Evolutionary conservation across 2,329 filamentous ascomycete species (phyloP).

Genomic region (Paracoccidioides lutzii): DNA sequence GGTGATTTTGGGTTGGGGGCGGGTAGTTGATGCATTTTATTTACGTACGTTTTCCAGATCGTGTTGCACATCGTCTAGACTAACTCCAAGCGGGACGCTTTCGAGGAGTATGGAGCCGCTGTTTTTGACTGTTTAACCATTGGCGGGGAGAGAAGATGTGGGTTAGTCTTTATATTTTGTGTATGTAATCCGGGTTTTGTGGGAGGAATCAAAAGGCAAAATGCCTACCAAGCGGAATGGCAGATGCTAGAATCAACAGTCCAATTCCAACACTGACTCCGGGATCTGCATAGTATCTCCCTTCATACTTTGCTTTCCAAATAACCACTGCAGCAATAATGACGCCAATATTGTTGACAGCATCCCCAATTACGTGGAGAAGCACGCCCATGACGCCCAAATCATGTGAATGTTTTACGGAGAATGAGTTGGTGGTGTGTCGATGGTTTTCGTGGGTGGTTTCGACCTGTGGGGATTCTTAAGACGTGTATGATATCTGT

Average conservation of each 20-base stretch:
- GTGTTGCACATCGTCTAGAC: constrained; percentile 50
- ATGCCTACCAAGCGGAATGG: constrained; percentile 41
- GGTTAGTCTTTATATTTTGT: not conserved
- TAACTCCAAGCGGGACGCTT: constrained; percentile 48
- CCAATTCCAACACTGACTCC: constrained; percentile 56
- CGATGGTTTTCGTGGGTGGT: constrained; percentile 3
- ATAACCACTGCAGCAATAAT: constrained; percentile 57
- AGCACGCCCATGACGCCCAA: constrained; percentile 56
- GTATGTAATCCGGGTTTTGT: not conserved
- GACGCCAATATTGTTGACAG: constrained; percentile 62
- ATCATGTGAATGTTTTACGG: constrained; percentile 33
- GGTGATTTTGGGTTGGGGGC: not conserved
- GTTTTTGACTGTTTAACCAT: constrained; percentile 1
- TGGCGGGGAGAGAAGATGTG: not conserved
- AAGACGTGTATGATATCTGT: not conserved
- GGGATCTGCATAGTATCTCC: constrained; percentile 59
- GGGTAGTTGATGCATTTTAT: not conserved
- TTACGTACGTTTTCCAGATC: constrained; percentile 50
- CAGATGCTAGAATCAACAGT: constrained; percentile 56
- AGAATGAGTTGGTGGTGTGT: constrained; percentile 25
- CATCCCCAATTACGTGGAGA: constrained; percentile 58
- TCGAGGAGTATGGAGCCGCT: constrained; percentile 53
- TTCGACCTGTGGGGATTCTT: not conserved
- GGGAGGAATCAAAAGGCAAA: not conserved
- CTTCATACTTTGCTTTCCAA: constrained; percentile 41